Evolutionary conservation across 176 grass and related monocot genomes (phyloP).

Genomic region (Poa annua): DNA sequence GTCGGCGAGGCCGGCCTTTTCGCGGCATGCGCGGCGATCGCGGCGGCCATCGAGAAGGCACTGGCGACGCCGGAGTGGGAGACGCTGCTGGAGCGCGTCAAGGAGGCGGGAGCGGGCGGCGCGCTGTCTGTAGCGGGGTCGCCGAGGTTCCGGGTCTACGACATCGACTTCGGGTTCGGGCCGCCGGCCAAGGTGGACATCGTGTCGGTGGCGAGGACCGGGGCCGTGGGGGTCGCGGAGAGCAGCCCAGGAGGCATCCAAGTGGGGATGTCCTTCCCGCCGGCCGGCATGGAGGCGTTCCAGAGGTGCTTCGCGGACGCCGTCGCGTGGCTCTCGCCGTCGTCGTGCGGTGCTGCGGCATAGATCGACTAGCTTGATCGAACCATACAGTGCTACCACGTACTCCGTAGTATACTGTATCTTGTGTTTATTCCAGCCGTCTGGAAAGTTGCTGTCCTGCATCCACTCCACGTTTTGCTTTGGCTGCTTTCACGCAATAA

Average conservation of each 20-base stretch:
- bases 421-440: too few relatives aligned
- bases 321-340: not conserved
- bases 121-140: conserved; percentile 43
- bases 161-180: conserved; percentile 53
- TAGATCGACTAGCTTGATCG: too few relatives aligned
- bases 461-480: too few relatives aligned
- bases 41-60: conserved; percentile 7
- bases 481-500: too few relatives aligned
- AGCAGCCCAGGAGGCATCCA: conserved; percentile 39
- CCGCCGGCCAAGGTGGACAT: conserved; percentile 49
- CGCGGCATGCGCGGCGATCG: conserved; percentile 11
- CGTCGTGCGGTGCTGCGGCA: too few relatives aligned
- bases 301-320: conserved; percentile 27
- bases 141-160: conserved; percentile 50
- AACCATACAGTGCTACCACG: too few relatives aligned
- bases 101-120: not conserved
- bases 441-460: too few relatives aligned
- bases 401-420: too few relatives aligned
- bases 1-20: not conserved
- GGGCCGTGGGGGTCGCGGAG: conserved; percentile 40
- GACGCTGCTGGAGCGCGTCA: not conserved
- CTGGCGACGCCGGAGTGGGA: not conserved
- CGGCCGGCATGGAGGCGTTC: conserved; percentile 42
- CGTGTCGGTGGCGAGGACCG: conserved; percentile 32
- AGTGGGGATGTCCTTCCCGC: conserved; percentile 39